Evolutionary conservation across 495 filamentous ascomycete species (phyloP).

Genomic region (Neurospora sp.): DNA sequence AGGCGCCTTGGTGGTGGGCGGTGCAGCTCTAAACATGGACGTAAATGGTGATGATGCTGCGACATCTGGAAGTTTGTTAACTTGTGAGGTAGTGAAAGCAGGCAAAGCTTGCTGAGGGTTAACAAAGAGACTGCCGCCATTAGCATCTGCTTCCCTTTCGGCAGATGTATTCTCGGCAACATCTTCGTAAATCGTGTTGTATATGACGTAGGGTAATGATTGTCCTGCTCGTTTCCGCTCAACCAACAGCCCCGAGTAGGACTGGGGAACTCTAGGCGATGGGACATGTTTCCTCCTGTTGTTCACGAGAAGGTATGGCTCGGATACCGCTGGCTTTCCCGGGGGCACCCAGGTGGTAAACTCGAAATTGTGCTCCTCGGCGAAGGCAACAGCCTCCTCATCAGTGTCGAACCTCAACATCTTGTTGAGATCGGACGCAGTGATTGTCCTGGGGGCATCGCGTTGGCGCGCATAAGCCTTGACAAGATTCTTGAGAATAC

Average conservation of each 20-base stretch:
- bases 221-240: slow-evolving; percentile 37
- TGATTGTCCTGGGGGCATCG: slow-evolving; percentile 68
- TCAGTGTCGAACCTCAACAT: slow-evolving; percentile 65
- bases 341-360: slow-evolving; percentile 34
- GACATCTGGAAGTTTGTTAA: not conserved
- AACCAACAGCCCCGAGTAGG: slow-evolving; percentile 33
- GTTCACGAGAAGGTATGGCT: slow-evolving; percentile 41
- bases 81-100: not conserved
- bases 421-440: slow-evolving; percentile 51
- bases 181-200: slow-evolving; percentile 34
- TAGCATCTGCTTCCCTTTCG: not conserved
- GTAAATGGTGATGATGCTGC: not conserved
- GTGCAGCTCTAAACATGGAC: not conserved
- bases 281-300: slow-evolving; percentile 19
- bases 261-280: slow-evolving; percentile 32
- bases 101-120: not conserved
- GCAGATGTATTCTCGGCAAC: not conserved
- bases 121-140: slow-evolving; percentile 23
- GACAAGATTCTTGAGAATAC: slow-evolving; percentile 61
- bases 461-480: slow-evolving; percentile 48
- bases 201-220: slow-evolving; percentile 33
- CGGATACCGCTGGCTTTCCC: slow-evolving; percentile 29
- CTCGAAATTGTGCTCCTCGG: slow-evolving; percentile 55
- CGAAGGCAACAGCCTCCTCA: slow-evolving; percentile 60
- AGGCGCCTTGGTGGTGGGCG: not conserved